Percentiles rank a stretch among this genome's conserved stretches.
Evolutionary conservation across 768 basidiomycete species (phyloP).

Genomic region (Nevesoporus exiguus): DNA sequence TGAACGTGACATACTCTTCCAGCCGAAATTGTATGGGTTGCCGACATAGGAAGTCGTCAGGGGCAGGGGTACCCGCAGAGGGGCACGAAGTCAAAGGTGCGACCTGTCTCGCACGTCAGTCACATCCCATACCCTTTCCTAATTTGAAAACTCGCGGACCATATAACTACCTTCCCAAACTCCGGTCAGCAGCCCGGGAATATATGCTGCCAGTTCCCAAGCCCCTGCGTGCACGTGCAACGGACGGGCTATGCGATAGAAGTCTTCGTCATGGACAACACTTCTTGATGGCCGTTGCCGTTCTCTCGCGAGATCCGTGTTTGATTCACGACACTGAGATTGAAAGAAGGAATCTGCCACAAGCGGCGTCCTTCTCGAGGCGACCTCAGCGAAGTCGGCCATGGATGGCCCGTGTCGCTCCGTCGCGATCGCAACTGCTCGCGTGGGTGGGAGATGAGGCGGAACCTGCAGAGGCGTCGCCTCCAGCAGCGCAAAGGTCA

Average conservation of each 20-base stretch:
- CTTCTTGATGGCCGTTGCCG: constrained; percentile 34
- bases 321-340: constrained; percentile 26
- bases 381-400: constrained; percentile 48
- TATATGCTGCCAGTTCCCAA: constrained; percentile 31
- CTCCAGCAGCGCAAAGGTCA: constrained; percentile 53
- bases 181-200: constrained; percentile 49
- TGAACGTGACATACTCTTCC: constrained; percentile 43
- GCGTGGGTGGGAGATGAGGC: constrained; percentile 48
- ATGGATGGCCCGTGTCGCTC: constrained; percentile 50
- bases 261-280: constrained; percentile 35
- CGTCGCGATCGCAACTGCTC: constrained; percentile 42
- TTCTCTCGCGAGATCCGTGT: constrained; percentile 30
- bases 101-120: constrained; percentile 26
- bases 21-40: constrained; percentile 51
- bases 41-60: constrained; percentile 39
- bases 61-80: constrained; percentile 7
- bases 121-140: constrained; percentile 4
- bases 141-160: constrained; percentile 37
- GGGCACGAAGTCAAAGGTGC: constrained; percentile 23
- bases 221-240: constrained; percentile 15
- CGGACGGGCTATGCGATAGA: constrained; percentile 32
- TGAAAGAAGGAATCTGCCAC: constrained; percentile 42
- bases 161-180: constrained; percentile 61
- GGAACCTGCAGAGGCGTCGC: constrained; percentile 42
- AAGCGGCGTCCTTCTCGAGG: constrained; percentile 44